Percentiles rank a stretch among this genome's conserved stretches.
phyloP scores from a whole-genome alignment of 2,329 filamentous ascomycete genomes.

The Mariannaea elegans region DNA sequence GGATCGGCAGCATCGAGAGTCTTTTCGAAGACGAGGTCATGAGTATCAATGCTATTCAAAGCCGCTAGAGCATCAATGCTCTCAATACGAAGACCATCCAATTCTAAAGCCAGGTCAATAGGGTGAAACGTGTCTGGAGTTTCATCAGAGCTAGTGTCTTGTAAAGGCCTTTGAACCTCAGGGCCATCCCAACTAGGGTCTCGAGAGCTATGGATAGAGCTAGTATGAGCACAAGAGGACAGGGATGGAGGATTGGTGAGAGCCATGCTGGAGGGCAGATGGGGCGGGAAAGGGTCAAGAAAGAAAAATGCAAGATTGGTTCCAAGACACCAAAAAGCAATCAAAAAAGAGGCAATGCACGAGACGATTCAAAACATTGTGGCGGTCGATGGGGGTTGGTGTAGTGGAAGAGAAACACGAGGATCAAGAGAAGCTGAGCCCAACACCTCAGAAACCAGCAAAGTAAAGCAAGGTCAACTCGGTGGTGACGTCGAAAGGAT shows the following conservation, averaged over 20 bases:
- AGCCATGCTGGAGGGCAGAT: conserved; percentile 46
- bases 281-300: conserved; percentile 41
- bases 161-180: conserved; percentile 20
- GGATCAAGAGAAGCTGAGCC: conserved; percentile 3
- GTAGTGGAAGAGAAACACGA: conserved; percentile 33
- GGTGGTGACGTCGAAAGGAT: not conserved
- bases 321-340: conserved; percentile 56
- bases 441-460: not conserved
- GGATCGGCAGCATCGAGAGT: not conserved
- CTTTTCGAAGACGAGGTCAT: conserved; percentile 10
- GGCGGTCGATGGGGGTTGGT: conserved; percentile 42
- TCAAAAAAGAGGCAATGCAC: conserved; percentile 39
- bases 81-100: conserved; percentile 38
- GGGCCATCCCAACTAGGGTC: conserved; percentile 50
- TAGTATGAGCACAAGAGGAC: conserved; percentile 45
- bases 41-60: conserved; percentile 49
- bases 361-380: conserved; percentile 50
- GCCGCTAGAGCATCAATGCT: conserved; percentile 47
- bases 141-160: conserved; percentile 1
- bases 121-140: conserved; percentile 38
- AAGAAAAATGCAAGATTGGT: conserved; percentile 41
- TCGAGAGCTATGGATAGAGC: conserved; percentile 49
- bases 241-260: conserved; percentile 42
- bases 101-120: conserved; percentile 42
- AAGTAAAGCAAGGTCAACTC: not conserved